Evolutionary conservation across 2,329 filamentous ascomycete species (phyloP).

Genomic region (Clarireedia sp.): DNA sequence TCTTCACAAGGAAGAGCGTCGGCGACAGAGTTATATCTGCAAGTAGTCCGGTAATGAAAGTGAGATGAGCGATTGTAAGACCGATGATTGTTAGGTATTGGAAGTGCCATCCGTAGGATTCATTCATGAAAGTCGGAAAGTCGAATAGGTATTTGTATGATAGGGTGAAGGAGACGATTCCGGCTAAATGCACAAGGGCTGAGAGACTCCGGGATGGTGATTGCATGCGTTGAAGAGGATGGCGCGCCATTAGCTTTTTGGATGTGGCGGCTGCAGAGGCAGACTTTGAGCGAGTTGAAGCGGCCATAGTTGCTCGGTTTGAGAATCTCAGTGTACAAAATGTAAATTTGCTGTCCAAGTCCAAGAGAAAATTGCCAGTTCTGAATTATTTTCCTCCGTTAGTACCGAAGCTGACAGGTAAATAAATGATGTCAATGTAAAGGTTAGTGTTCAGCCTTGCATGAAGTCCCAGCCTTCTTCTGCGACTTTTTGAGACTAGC

Average conservation of each 20-base stretch:
- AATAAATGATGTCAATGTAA: too few relatives aligned
- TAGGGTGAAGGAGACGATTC: conserved; percentile 44
- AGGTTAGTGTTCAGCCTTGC: too few relatives aligned
- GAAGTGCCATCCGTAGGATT: conserved; percentile 47
- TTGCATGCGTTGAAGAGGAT: conserved; percentile 57
- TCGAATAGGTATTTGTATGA: conserved; percentile 44
- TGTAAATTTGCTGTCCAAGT: too few relatives aligned
- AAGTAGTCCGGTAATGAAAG: conserved; percentile 53
- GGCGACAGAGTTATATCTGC: conserved; percentile 55
- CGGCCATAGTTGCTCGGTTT: background rate
- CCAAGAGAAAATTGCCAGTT: too few relatives aligned
- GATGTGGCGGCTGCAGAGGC: background rate
- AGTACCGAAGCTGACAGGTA: too few relatives aligned
- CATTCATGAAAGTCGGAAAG: conserved; percentile 45
- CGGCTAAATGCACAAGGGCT: conserved; percentile 50
- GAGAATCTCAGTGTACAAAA: too few relatives aligned
- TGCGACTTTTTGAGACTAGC: too few relatives aligned
- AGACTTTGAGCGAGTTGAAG: background rate
- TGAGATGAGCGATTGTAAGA: conserved; percentile 50
- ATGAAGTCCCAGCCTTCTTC: too few relatives aligned
- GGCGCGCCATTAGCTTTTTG: conserved; percentile 27
- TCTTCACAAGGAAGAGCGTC: conserved; percentile 58
- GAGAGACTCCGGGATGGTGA: conserved; percentile 60
- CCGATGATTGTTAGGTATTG: conserved; percentile 66
- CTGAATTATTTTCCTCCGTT: too few relatives aligned